Evolutionary conservation across 805 yeast species (phyloP).

Genomic region (Scheffersomyces ergatensis): DNA sequence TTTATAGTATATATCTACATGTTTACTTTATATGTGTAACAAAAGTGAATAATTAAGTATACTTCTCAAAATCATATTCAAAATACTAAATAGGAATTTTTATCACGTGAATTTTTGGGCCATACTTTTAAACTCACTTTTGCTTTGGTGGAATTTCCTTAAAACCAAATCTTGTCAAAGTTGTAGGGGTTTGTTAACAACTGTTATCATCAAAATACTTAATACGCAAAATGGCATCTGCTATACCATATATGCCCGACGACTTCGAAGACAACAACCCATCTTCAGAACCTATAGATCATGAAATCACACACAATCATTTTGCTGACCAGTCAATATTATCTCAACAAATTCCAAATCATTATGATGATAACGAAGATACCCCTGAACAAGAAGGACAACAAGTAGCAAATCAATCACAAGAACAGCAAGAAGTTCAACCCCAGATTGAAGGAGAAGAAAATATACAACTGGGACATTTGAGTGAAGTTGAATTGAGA

Average conservation of each 20-base stretch:
- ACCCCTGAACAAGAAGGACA: conserved; percentile 3
- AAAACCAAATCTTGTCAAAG: too few species aligned
- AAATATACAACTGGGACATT: conserved; percentile 7
- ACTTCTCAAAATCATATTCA: too few species aligned
- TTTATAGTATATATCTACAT: too few species aligned
- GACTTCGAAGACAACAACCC: conserved; percentile 46
- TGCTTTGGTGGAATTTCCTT: too few species aligned
- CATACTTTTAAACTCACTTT: too few species aligned
- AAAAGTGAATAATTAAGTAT: too few species aligned
- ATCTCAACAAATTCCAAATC: conserved; percentile 7
- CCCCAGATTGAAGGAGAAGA: neutral
- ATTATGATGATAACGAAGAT: conserved; percentile 5
- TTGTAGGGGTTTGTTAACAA: too few species aligned
- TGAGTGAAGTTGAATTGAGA: conserved; percentile 42
- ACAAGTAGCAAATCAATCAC: neutral
- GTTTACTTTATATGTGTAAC: too few species aligned
- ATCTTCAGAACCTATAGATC: conserved; percentile 28
- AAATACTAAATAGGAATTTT: too few species aligned
- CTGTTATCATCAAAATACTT: too few species aligned
- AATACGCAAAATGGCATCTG: conserved; percentile 31
- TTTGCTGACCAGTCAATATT: neutral
- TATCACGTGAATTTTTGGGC: too few species aligned
- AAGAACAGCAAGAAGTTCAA: conserved; percentile 32
- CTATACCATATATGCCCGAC: conserved; percentile 46
- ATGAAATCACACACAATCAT: neutral